Evolutionary conservation across 2,329 filamentous ascomycete species (phyloP).

Genomic region (Ascochyta viciae-villosae): DNA sequence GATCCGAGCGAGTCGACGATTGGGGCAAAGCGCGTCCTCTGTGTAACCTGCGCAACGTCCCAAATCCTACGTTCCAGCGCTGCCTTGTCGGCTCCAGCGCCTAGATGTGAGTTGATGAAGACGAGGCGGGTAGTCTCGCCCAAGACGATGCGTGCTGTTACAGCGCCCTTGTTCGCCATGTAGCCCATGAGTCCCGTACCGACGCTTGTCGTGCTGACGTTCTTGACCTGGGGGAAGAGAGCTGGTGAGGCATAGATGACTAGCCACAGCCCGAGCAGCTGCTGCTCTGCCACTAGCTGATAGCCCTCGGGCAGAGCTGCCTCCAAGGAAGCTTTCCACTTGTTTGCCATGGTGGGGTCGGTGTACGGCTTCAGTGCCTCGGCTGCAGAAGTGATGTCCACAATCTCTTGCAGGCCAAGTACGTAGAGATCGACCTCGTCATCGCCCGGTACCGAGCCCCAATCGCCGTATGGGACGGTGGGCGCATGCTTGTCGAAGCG

Average conservation of each 20-base stretch:
- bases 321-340: constrained; percentile 81
- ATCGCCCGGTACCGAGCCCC: constrained; percentile 59
- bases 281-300: constrained; percentile 76
- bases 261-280: constrained; percentile 84
- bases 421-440: constrained; percentile 88
- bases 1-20: constrained; percentile 70
- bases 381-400: constrained; percentile 80
- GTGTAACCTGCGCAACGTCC: constrained; percentile 82
- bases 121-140: constrained; percentile 89
- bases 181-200: constrained; percentile 92
- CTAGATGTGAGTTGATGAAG: constrained; percentile 90
- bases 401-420: constrained; percentile 88
- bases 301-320: constrained; percentile 80
- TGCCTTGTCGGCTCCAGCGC: constrained; percentile 80
- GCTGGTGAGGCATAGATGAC: constrained; percentile 85
- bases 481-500: constrained; percentile 52
- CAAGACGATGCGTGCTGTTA: constrained; percentile 79
- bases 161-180: constrained; percentile 94
- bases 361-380: constrained; percentile 80
- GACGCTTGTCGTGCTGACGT: constrained; percentile 81
- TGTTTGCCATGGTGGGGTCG: constrained; percentile 73
- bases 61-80: constrained; percentile 85
- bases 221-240: constrained; percentile 75
- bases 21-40: constrained; percentile 79
- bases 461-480: constrained; percentile 56